These are phyloP conservation scores for Sporisorium scitamineum DNA, from an alignment of 1,284 basidiomycete genomes.

Conservation along the genomic window DNA sequence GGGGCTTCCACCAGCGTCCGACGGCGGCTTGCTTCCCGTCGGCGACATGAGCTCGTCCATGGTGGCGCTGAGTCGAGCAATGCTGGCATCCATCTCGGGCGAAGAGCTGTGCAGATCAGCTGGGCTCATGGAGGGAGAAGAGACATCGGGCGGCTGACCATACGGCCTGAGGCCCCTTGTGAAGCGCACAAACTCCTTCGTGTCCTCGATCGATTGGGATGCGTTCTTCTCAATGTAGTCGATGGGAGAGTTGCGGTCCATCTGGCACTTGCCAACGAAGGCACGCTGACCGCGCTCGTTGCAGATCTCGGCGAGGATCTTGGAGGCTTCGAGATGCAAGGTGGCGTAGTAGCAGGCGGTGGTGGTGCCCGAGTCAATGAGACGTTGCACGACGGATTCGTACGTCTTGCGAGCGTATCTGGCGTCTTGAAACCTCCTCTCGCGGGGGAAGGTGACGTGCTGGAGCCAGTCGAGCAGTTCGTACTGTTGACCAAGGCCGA, in stretches of 20 bases:
- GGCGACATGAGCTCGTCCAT: slow-evolving; percentile 60
- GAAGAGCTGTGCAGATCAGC: slow-evolving; percentile 35
- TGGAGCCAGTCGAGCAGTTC: slow-evolving; percentile 92
- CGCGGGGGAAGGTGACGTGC: slow-evolving; percentile 88
- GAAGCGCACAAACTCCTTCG: slow-evolving; percentile 62
- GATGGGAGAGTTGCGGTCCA: slow-evolving; percentile 82
- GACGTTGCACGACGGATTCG: slow-evolving; percentile 78
- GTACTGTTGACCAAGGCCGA: slow-evolving; percentile 72
- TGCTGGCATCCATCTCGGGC: slow-evolving; percentile 62
- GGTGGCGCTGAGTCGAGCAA: slow-evolving; percentile 56
- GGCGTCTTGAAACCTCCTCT: slow-evolving; percentile 81
- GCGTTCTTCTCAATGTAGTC: slow-evolving; percentile 77
- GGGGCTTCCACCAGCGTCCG: slow-evolving; percentile 38
- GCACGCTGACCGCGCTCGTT: slow-evolving; percentile 83
- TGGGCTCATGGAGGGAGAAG: slow-evolving; percentile 48
- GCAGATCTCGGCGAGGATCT: slow-evolving; percentile 82
- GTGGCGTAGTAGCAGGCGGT: slow-evolving; percentile 93
- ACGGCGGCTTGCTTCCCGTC: slow-evolving; percentile 38
- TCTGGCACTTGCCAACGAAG: slow-evolving; percentile 91
- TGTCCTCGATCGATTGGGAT: slow-evolving; percentile 57
- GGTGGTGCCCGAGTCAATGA: slow-evolving; percentile 79
- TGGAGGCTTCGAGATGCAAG: slow-evolving; percentile 83
- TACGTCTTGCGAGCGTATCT: slow-evolving; percentile 81
- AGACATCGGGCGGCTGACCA: slow-evolving; percentile 49
- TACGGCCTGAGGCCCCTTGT: slow-evolving; percentile 42